phyloP scores from a whole-genome alignment of 768 basidiomycete genomes.

The Erythrobasidium yunnanense region DNA sequence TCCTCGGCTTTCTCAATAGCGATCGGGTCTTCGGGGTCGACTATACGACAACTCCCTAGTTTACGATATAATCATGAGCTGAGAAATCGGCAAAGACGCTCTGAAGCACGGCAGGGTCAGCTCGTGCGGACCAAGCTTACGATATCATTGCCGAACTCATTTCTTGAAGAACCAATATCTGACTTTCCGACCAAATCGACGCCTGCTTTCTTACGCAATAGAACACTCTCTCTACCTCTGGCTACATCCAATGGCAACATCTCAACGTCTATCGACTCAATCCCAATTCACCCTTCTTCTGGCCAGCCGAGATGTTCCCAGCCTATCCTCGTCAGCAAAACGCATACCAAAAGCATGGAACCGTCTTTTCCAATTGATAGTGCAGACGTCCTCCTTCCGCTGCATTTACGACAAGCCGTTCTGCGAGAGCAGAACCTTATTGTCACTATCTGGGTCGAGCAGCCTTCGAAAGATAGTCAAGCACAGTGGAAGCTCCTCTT shows the following conservation, averaged over 20 bases:
- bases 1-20: slow-evolving; percentile 6
- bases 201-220: not conserved
- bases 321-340: not conserved
- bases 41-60: slow-evolving; percentile 5
- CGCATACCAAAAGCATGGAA: slow-evolving; percentile 18
- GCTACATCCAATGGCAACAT: not conserved
- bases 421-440: not conserved
- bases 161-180: no score
- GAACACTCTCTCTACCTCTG: slow-evolving; percentile 10
- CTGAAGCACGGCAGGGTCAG: not conserved
- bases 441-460: slow-evolving; percentile 11
- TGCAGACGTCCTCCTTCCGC: not conserved
- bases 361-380: slow-evolving; percentile 4
- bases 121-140: slow-evolving; percentile 1
- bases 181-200: no score
- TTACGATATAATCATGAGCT: no score
- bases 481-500: slow-evolving; percentile 2
- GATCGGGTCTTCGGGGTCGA: slow-evolving; percentile 5
- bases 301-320: not conserved
- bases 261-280: no score
- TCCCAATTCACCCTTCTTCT: not conserved
- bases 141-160: not conserved
- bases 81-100: not conserved
- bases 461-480: not conserved
- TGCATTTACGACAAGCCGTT: no score